These are phyloP conservation scores for Litsea cubeba DNA, from an alignment of 164 flowering plant genomes.

Conservation along the genomic window DNA sequence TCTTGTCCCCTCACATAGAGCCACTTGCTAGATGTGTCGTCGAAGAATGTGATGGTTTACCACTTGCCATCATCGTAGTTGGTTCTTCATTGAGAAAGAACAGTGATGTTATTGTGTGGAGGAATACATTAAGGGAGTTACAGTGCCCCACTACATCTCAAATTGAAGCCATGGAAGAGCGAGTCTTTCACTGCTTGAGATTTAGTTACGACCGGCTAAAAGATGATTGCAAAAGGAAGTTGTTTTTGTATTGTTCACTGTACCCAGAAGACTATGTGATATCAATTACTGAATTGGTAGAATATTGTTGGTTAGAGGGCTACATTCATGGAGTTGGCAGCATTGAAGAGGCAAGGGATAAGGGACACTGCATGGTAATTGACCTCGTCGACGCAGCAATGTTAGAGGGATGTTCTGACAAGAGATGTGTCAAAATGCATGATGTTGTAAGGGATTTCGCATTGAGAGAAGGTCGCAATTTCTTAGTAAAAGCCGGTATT, in stretches of 20 bases:
- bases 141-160: neutral
- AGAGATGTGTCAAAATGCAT: neutral
- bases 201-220: too few relatives aligned
- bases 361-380: neutral
- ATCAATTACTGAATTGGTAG: neutral
- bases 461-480: neutral
- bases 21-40: neutral
- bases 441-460: conserved; percentile 8
- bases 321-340: neutral
- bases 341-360: neutral
- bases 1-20: neutral
- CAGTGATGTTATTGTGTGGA: neutral
- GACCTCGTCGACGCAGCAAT: neutral
- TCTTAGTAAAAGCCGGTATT: neutral
- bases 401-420: neutral
- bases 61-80: neutral
- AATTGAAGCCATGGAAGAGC: too few relatives aligned
- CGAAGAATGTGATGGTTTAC: conserved; percentile 2
- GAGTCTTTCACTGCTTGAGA: too few relatives aligned
- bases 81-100: neutral
- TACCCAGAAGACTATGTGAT: conserved; percentile 1
- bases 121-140: neutral
- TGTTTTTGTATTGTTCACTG: conserved; percentile 4
- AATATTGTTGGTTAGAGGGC: neutral
- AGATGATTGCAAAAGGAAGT: neutral